A percentile compares a stretch with the other conserved stretches of the same genome.
These are phyloP conservation scores for Aspergillus piperis DNA, from an alignment of 2,329 filamentous ascomycete genomes.

Conservation along the genomic window DNA sequence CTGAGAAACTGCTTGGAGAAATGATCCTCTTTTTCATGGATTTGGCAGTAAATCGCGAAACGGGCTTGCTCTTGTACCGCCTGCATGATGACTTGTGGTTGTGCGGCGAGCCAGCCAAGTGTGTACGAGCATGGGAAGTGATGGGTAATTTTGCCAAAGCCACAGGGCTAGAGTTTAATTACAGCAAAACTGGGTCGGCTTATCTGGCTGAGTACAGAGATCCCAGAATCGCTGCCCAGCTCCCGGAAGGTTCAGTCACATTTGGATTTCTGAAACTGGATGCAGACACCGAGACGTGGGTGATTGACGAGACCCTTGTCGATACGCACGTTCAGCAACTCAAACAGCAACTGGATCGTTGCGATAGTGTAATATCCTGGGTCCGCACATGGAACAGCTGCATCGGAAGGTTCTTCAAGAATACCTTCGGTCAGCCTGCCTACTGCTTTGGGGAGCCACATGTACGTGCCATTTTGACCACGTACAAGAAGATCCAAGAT, in stretches of 20 bases:
- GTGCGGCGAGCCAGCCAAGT: slow-evolving; percentile 44
- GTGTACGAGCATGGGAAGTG: slow-evolving; percentile 47
- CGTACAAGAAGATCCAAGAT: slow-evolving; percentile 50
- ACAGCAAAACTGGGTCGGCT: slow-evolving; percentile 52
- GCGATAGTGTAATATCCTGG: slow-evolving; percentile 55
- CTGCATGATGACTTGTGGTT: slow-evolving; percentile 55
- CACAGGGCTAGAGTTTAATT: slow-evolving; percentile 48
- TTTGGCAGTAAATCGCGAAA: slow-evolving; percentile 47
- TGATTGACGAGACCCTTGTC: slow-evolving; percentile 42
- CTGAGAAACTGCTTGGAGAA: slow-evolving; percentile 52
- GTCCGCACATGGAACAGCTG: slow-evolving; percentile 59
- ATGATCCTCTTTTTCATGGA: slow-evolving; percentile 52
- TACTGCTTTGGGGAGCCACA: slow-evolving; percentile 53
- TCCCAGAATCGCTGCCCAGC: slow-evolving; percentile 28
- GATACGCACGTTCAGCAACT: slow-evolving; percentile 44
- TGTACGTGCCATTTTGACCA: slow-evolving; percentile 50
- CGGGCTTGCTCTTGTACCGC: slow-evolving; percentile 49
- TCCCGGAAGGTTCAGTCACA: slow-evolving; percentile 54
- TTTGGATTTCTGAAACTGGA: slow-evolving; percentile 55
- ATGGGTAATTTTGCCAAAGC: slow-evolving; percentile 46
- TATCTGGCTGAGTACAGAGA: slow-evolving; percentile 39
- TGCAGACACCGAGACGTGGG: slow-evolving; percentile 35
- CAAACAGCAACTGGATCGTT: slow-evolving; percentile 41
- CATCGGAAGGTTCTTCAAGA: slow-evolving; percentile 53
- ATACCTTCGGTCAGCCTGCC: slow-evolving; percentile 54